Evolutionary conservation across 768 basidiomycete genomes (phyloP).

Genomic region (Cystobasidium ongulense): DNA sequence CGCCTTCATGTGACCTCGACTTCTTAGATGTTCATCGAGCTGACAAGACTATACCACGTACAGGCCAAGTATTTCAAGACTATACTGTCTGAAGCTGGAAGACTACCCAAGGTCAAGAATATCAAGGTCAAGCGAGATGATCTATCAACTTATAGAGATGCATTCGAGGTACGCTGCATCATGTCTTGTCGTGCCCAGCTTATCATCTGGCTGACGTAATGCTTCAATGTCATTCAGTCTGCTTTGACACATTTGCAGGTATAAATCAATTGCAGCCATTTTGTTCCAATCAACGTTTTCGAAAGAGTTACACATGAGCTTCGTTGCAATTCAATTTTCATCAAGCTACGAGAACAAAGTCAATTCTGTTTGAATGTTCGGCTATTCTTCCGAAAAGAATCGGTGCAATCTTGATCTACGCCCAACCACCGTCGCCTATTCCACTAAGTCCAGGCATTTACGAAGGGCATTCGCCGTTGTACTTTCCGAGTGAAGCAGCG

Average conservation of each 20-base stretch:
- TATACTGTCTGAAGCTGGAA: slow-evolving; percentile 65
- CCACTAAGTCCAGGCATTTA: background rate
- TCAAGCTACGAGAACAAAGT: too few relatives aligned
- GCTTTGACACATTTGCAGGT: background rate
- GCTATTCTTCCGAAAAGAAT: too few relatives aligned
- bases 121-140: slow-evolving; percentile 49
- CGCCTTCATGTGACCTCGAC: background rate
- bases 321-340: too few relatives aligned
- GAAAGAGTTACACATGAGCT: too few relatives aligned
- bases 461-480: slow-evolving; percentile 16
- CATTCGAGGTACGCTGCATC: background rate
- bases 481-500: slow-evolving; percentile 9
- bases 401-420: too few relatives aligned
- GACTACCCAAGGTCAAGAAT: slow-evolving; percentile 62
- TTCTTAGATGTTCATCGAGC: background rate
- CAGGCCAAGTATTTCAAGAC: slow-evolving; percentile 57
- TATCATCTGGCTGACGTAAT: too few relatives aligned
- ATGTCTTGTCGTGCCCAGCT: too few relatives aligned
- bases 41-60: background rate
- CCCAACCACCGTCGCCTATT: background rate
- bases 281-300: too few relatives aligned
- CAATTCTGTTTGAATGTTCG: too few relatives aligned
- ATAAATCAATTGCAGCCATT: background rate
- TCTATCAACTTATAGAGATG: background rate
- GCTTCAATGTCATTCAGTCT: background rate